These are phyloP conservation scores for Xylariaceae sp. DNA, from an alignment of 2,329 filamentous ascomycete species.

Conservation along the genomic window DNA sequence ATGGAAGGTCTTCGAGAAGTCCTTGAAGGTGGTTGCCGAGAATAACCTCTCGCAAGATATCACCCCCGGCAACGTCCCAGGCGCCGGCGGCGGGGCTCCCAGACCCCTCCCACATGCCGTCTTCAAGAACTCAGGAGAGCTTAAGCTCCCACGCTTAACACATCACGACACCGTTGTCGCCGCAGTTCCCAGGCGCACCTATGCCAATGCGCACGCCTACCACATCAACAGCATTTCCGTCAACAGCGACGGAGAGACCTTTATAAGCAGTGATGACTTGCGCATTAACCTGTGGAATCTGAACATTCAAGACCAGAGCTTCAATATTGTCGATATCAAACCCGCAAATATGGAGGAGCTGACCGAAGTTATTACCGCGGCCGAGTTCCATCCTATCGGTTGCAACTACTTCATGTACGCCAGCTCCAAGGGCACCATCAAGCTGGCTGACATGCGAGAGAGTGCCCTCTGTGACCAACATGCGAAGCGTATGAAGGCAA, in stretches of 20 bases:
- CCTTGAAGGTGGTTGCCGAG: conserved; percentile 95
- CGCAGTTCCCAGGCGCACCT: conserved; percentile 90
- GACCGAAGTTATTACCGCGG: conserved; percentile 96
- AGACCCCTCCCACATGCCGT: conserved; percentile 66
- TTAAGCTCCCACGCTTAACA: conserved; percentile 93
- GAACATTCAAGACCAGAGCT: conserved; percentile 98
- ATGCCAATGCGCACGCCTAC: conserved; percentile 97
- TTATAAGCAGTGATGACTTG: conserved; percentile 97
- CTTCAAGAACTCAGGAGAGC: conserved; percentile 75
- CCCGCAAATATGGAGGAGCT: conserved; percentile 99
- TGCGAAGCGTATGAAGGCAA: conserved; percentile 69
- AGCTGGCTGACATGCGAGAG: conserved; percentile 96
- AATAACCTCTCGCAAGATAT: conserved; percentile 96
- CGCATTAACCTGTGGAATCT: conserved; percentile 98
- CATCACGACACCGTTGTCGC: conserved; percentile 98
- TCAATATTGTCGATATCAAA: conserved; percentile 99
- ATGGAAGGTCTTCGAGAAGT: conserved; percentile 99
- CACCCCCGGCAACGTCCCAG: conserved; percentile 69
- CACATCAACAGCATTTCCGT: conserved; percentile 99
- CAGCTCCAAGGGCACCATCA: conserved; percentile 98
- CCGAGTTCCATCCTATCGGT: conserved; percentile 93
- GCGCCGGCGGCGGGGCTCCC: conserved; percentile 69
- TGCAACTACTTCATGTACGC: conserved; percentile 99
- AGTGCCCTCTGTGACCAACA: conserved; percentile 95
- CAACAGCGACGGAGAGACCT: conserved; percentile 98